phyloP scores from a whole-genome alignment of 441 rosid genomes.

The Sinapis alba region DNA sequence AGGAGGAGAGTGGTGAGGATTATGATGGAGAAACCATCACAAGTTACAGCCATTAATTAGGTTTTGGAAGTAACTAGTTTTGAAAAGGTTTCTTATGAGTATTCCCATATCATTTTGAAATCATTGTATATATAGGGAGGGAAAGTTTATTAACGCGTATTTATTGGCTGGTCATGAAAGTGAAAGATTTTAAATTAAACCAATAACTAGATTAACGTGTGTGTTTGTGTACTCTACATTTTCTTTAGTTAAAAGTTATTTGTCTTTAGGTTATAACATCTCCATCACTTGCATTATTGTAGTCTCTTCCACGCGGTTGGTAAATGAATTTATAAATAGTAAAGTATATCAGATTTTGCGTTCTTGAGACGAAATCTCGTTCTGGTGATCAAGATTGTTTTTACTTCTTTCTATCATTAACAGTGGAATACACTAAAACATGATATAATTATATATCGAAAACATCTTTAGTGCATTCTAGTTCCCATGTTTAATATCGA shows the following conservation, averaged over 20 bases:
- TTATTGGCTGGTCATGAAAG: constrained; percentile 13
- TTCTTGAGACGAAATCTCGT: constrained; percentile 19
- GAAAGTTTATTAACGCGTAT: constrained; percentile 19
- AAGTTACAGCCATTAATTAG: constrained; percentile 26
- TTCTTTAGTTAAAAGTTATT: constrained; percentile 22
- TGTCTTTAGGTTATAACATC: constrained; percentile 35
- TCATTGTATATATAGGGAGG: constrained; percentile 9
- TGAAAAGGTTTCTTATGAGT: constrained; percentile 10
- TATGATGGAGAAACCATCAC: constrained; percentile 8
- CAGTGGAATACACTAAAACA: not conserved
- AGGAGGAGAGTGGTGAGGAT: constrained; percentile 20
- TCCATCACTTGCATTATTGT: constrained; percentile 32
- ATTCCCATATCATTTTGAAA: not conserved
- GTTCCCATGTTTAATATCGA: not conserved
- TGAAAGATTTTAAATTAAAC: constrained; percentile 2
- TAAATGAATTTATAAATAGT: not conserved
- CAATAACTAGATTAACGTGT: constrained; percentile 16
- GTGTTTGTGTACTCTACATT: constrained; percentile 21
- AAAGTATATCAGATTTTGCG: constrained; percentile 5
- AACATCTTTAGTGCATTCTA: not conserved
- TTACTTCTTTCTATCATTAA: not conserved
- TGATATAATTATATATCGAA: not conserved
- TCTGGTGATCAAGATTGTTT: not conserved
- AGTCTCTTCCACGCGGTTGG: constrained; percentile 28
- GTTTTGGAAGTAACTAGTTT: not conserved